Evolutionary conservation across 768 basidiomycete genomes (phyloP).

Genomic region (Neoboletus magnificus): DNA sequence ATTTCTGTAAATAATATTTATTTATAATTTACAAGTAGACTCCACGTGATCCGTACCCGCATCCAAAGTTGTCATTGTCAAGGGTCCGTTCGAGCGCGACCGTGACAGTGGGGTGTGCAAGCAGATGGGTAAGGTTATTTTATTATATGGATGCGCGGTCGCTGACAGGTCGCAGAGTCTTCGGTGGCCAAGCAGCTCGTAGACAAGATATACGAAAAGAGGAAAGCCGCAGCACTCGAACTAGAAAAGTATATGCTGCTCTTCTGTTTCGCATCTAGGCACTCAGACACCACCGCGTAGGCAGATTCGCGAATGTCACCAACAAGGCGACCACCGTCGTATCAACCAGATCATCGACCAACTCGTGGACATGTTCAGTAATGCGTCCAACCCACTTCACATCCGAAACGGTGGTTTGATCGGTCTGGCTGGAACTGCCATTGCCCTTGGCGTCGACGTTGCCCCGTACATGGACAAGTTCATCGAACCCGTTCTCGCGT

Average conservation of each 20-base stretch:
- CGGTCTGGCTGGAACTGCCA: conserved; percentile 94
- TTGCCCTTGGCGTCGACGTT: conserved; percentile 90
- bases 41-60: conserved; percentile 5
- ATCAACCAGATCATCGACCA: conserved; percentile 91
- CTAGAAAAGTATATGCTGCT: conserved; percentile 75
- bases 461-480: conserved; percentile 95
- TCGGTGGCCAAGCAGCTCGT: conserved; percentile 76
- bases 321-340: conserved; percentile 74
- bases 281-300: conserved; percentile 37
- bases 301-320: conserved; percentile 83
- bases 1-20: too few species aligned
- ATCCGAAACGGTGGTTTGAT: conserved; percentile 94
- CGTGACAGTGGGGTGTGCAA: not conserved
- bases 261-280: not conserved
- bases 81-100: not conserved
- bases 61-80: too few species aligned
- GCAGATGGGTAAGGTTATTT: conserved; percentile 19
- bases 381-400: conserved; percentile 77
- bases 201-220: conserved; percentile 95
- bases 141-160: not conserved
- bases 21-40: too few species aligned
- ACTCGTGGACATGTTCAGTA: conserved; percentile 90
- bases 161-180: conserved; percentile 46
- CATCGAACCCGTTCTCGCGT: conserved; percentile 80
- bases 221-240: conserved; percentile 92